These are phyloP conservation scores for Nicotiana attenuata DNA, from an alignment of 257 asterid genomes.

Conservation along the genomic window DNA sequence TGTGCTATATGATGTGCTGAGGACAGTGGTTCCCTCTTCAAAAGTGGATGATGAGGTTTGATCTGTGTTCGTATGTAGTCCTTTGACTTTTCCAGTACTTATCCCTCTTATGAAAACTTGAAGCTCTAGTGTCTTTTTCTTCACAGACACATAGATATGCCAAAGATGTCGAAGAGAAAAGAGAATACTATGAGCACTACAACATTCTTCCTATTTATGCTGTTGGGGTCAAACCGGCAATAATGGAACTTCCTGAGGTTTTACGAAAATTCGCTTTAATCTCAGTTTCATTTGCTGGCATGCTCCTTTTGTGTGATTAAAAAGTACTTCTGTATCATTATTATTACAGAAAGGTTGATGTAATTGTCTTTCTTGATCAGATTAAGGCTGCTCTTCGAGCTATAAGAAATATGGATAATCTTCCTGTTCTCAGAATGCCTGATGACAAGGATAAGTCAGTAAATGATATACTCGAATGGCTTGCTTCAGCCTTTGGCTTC, in stretches of 20 bases:
- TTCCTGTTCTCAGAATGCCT: conserved; percentile 56
- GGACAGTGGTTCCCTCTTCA: conserved; percentile 52
- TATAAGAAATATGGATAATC: conserved; percentile 56
- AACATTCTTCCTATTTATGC: conserved; percentile 93
- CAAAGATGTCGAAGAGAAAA: conserved; percentile 83
- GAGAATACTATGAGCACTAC: conserved; percentile 74
- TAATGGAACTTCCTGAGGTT: conserved; percentile 98
- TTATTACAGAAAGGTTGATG: conserved; percentile 5
- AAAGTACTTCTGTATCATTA: conserved; percentile 11
- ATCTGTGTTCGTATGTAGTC: conserved; percentile 12
- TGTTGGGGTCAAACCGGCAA: conserved; percentile 78
- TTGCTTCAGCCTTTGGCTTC: conserved; percentile 83
- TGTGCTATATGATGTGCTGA: conserved; percentile 78
- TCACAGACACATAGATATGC: conserved; percentile 65
- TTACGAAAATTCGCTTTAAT: conserved; percentile 13
- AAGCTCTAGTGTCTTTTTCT: not conserved
- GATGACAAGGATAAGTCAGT: conserved; percentile 51
- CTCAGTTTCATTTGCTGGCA: not conserved
- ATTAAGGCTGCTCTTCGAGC: conserved; percentile 79
- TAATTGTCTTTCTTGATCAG: conserved; percentile 36
- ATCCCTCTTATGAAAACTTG: not conserved
- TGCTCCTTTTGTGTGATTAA: conserved; percentile 16
- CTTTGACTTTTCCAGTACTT: conserved; percentile 3
- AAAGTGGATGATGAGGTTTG: conserved; percentile 71
- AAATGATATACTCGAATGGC: conserved; percentile 93